These are phyloP conservation scores for Verruconis gallopava DNA, from an alignment of 2,329 filamentous ascomycete species.

Conservation along the genomic window DNA sequence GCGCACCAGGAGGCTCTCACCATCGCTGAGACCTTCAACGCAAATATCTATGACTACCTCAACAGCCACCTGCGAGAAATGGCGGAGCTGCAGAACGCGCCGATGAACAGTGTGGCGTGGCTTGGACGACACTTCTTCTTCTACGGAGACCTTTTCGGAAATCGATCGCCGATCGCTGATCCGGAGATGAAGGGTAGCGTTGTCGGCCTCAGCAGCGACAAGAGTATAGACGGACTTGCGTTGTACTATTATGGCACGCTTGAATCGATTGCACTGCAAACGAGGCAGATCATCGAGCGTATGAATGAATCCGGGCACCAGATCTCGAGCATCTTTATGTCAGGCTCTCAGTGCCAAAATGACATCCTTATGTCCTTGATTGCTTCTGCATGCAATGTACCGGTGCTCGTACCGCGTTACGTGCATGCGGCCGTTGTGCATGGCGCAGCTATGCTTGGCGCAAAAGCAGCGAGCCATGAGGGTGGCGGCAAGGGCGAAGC, in stretches of 20 bases:
- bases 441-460: constrained; percentile 95
- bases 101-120: constrained; percentile 69
- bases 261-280: constrained; percentile 97
- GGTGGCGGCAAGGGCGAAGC: constrained; percentile 67
- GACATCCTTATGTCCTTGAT: constrained; percentile 82
- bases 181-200: constrained; percentile 84
- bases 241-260: constrained; percentile 91
- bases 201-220: constrained; percentile 77
- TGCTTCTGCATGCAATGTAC: constrained; percentile 81
- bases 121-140: constrained; percentile 93
- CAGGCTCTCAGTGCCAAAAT: constrained; percentile 94
- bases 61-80: constrained; percentile 76
- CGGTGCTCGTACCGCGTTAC: constrained; percentile 84
- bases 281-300: constrained; percentile 81
- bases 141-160: constrained; percentile 95
- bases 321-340: constrained; percentile 96
- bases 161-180: constrained; percentile 87
- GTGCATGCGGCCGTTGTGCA: constrained; percentile 93
- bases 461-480: constrained; percentile 83
- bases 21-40: constrained; percentile 66
- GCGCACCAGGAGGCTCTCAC: constrained; percentile 71
- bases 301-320: constrained; percentile 87
- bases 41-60: constrained; percentile 89
- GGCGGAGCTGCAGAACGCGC: constrained; percentile 53
- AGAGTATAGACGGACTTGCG: constrained; percentile 73